phyloP scores from a whole-genome alignment of 805 yeast genomes.

The Lachancea waltii region DNA sequence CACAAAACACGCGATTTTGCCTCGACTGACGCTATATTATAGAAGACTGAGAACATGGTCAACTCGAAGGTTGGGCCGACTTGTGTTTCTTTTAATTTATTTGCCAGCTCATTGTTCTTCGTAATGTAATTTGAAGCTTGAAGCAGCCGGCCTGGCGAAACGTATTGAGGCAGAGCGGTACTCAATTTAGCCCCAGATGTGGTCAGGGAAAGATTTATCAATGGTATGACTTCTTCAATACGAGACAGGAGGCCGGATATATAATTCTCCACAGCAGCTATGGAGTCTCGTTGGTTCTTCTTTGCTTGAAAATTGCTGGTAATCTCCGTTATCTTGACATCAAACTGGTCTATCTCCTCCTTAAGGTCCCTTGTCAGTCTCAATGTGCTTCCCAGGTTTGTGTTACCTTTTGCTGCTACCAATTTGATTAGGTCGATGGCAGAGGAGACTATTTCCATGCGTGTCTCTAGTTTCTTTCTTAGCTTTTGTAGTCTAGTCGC shows the following conservation, averaged over 20 bases:
- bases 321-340: constrained; percentile 40
- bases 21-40: constrained; percentile 38
- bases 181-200: constrained; percentile 62
- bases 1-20: constrained; percentile 47
- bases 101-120: constrained; percentile 13
- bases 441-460: constrained; percentile 53
- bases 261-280: constrained; percentile 41
- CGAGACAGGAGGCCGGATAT: constrained; percentile 43
- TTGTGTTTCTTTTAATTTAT: constrained; percentile 15
- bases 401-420: constrained; percentile 56
- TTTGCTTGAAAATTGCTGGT: constrained; percentile 28
- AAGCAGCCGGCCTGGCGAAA: constrained; percentile 61
- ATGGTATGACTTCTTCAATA: constrained; percentile 64
- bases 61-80: constrained; percentile 59
- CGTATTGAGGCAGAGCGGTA: constrained; percentile 41
- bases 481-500: constrained; percentile 43
- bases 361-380: constrained; percentile 50
- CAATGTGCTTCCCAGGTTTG: constrained; percentile 49
- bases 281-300: constrained; percentile 31
- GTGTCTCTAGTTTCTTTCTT: constrained; percentile 44
- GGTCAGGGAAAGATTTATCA: constrained; percentile 55
- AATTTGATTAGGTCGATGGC: constrained; percentile 64
- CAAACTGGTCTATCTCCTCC: constrained; percentile 52
- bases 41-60: constrained; percentile 56
- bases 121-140: constrained; percentile 49